These are phyloP conservation scores for Aleurites moluccanus DNA, from an alignment of 441 rosid genomes.

Conservation along the genomic window DNA sequence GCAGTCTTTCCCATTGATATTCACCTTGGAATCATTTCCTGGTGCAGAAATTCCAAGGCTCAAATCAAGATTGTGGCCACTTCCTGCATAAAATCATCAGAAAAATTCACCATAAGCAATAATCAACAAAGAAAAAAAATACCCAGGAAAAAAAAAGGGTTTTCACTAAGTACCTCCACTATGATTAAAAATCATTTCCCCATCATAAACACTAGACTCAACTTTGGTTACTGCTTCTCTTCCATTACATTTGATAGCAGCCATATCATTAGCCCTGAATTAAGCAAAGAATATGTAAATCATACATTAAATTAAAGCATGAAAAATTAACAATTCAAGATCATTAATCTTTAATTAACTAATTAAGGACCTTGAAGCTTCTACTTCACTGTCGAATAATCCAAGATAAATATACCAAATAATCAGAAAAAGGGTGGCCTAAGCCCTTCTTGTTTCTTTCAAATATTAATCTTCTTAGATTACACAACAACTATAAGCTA, in stretches of 20 bases:
- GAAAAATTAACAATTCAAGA: not conserved
- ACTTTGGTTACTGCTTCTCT: constrained; percentile 78
- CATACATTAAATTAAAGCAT: not conserved
- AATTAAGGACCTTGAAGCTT: constrained; percentile 70
- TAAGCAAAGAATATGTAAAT: not conserved
- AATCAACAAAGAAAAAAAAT: not conserved
- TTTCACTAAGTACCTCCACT: constrained; percentile 35
- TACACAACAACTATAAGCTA: constrained; percentile 63
- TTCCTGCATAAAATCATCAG: constrained; percentile 36
- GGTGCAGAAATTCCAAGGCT: constrained; percentile 73
- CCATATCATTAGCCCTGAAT: constrained; percentile 82
- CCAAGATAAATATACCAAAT: constrained; percentile 77
- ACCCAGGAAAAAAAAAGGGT: too few species aligned
- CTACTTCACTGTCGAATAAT: constrained; percentile 68
- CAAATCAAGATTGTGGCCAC: constrained; percentile 55
- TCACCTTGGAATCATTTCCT: constrained; percentile 42
- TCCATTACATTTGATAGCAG: constrained; percentile 67
- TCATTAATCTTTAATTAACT: not conserved
- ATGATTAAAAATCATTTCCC: constrained; percentile 38
- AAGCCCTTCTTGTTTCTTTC: not conserved
- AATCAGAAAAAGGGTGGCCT: constrained; percentile 14
- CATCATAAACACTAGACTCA: constrained; percentile 52
- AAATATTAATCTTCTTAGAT: constrained; percentile 9
- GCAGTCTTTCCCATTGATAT: not conserved
- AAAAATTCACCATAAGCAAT: constrained; percentile 2